Evolutionary conservation across 2,329 filamentous ascomycete genomes (phyloP).

Genomic region (Penicillium sp.): DNA sequence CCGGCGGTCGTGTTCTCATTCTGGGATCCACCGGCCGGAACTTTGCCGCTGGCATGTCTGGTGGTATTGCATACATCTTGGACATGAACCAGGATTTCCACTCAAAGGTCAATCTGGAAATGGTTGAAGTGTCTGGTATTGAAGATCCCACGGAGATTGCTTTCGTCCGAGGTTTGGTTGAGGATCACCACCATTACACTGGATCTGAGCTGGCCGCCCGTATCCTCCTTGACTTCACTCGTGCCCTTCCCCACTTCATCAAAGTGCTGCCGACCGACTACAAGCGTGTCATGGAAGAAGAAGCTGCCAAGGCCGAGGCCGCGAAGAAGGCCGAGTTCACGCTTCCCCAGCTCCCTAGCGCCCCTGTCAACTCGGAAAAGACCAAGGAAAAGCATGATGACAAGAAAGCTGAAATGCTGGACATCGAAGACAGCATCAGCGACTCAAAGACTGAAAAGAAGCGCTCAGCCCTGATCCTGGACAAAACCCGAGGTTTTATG

Average conservation of each 20-base stretch:
- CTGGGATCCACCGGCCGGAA: constrained; percentile 88
- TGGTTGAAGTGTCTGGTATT: constrained; percentile 83
- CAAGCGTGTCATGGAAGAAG: constrained; percentile 83
- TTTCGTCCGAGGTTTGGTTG: constrained; percentile 81
- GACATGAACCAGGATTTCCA: constrained; percentile 86
- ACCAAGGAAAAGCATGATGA: constrained; percentile 55
- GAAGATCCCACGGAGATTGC: constrained; percentile 85
- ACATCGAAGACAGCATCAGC: constrained; percentile 86
- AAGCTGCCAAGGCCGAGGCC: constrained; percentile 76
- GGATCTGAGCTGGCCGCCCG: constrained; percentile 90
- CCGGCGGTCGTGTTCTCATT: constrained; percentile 81
- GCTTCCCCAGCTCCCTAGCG: constrained; percentile 66
- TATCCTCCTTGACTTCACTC: constrained; percentile 90
- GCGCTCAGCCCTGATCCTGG: constrained; percentile 83
- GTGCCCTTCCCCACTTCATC: constrained; percentile 81
- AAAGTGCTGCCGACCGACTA: constrained; percentile 94
- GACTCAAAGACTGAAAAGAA: constrained; percentile 83
- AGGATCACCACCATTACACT: constrained; percentile 97
- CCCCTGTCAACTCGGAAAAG: constrained; percentile 49
- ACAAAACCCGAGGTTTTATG: constrained; percentile 97
- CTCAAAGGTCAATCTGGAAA: constrained; percentile 91
- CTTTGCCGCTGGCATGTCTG: constrained; percentile 97
- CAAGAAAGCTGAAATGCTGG: constrained; percentile 65
- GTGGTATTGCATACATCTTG: constrained; percentile 90
- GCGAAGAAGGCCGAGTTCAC: constrained; percentile 79